Conservation (phyloP, 1,284 basidiomycete genomes). For the Boletus smithii region DNA sequence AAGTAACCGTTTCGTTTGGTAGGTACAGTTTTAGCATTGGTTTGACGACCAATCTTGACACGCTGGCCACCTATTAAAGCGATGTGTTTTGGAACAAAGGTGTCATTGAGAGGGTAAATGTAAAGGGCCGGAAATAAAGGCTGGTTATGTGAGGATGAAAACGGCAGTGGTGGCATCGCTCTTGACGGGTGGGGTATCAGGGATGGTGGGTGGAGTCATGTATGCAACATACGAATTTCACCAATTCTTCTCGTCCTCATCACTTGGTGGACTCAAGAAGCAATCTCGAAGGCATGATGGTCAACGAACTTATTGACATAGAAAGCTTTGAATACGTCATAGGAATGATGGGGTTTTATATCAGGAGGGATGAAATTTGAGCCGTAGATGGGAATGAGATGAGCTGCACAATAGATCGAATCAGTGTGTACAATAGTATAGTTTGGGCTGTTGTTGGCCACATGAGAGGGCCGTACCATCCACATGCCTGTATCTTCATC, state of each 20-base stretch:
- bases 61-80: constrained; percentile 70
- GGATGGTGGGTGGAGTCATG: too few relatives aligned
- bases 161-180: constrained; percentile 43
- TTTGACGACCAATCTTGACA: constrained; percentile 97
- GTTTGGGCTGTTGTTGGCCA: constrained; percentile 2
- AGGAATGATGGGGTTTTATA: constrained; percentile 7
- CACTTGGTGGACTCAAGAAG: too few relatives aligned
- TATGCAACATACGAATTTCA: too few relatives aligned
- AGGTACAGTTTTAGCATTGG: constrained; percentile 93
- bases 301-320: too few relatives aligned
- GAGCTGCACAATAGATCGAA: constrained; percentile 7
- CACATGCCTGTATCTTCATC: constrained; percentile 20
- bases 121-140: constrained; percentile 70
- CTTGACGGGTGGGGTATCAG: too few relatives aligned
- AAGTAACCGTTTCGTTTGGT: constrained; percentile 96
- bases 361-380: background rate
- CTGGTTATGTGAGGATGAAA: constrained; percentile 34
- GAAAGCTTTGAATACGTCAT: constrained; percentile 3
- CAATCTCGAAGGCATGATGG: too few relatives aligned
- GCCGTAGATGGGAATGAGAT: constrained; percentile 13
- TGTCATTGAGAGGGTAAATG: constrained; percentile 94
- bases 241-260: too few relatives aligned
- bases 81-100: constrained; percentile 95
- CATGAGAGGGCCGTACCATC: constrained; percentile 11
- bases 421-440: constrained; percentile 9